Percentiles rank a stretch among this genome's conserved stretches.
These are phyloP conservation scores for Colletotrichum siamense DNA, from an alignment of 2,329 filamentous ascomycete species.

Conservation along the genomic window DNA sequence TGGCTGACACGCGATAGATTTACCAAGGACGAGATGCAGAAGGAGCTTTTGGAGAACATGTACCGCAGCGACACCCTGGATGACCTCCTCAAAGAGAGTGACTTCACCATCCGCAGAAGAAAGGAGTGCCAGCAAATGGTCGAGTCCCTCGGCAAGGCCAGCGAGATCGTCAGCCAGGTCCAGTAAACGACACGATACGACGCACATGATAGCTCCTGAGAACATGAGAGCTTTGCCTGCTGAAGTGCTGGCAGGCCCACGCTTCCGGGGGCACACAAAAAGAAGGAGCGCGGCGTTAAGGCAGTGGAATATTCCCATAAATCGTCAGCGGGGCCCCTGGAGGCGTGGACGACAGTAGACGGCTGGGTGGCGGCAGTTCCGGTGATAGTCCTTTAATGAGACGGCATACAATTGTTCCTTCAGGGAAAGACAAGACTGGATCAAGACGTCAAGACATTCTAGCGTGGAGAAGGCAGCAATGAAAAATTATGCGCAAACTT, in stretches of 20 bases:
- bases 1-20: constrained; percentile 13
- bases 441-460: background rate
- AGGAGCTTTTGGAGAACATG: constrained; percentile 96
- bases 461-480: constrained; percentile 12
- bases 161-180: constrained; percentile 91
- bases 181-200: constrained; percentile 47
- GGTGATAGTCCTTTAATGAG: constrained; percentile 21
- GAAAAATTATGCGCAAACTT: background rate
- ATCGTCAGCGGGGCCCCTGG: constrained; percentile 20
- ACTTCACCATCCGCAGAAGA: constrained; percentile 91
- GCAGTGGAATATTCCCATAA: constrained; percentile 4
- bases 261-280: constrained; percentile 16
- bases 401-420: constrained; percentile 17
- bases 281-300: constrained; percentile 20
- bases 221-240: constrained; percentile 11
- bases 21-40: constrained; percentile 99
- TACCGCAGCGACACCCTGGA: constrained; percentile 91
- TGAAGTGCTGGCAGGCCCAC: constrained; percentile 6
- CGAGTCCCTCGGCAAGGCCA: constrained; percentile 86
- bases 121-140: constrained; percentile 99
- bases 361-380: background rate
- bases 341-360: constrained; percentile 13
- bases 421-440: constrained; percentile 6
- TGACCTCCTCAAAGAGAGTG: constrained; percentile 95
- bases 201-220: background rate